Evolutionary conservation across 2,329 filamentous ascomycete species (phyloP), one percentile per base, ranked within the genome.

Genomic region (Sporothrix pallida): DNA sequence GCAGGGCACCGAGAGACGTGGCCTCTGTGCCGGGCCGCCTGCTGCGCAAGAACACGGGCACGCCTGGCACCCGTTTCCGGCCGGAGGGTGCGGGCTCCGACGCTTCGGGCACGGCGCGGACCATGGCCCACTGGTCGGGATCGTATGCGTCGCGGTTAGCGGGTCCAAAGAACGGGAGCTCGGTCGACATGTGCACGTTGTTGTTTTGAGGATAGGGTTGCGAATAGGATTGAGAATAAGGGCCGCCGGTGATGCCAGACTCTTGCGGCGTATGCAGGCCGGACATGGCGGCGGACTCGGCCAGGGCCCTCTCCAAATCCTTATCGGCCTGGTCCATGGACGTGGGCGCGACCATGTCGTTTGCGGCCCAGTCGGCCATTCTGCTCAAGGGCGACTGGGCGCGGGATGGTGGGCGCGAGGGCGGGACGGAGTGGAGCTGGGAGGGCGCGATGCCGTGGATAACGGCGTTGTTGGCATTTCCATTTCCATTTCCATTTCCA

Each of bases 391-490:
- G 88, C 48, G 89, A 90, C 77, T 84, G 84, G 76, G 86, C 86
- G 80, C 89, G 83, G 26, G 89, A 91, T 1, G 89, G 89, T n/a
- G 89, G 89, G 73, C 89, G 84, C 20, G 89, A 90, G 0, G 88
- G 87, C 5, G 87, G 86, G 42, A 82, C 83, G 9, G 81, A 80
- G 50, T 81, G 82, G 73, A 85, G 84, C 63, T 81, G 80, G 52
- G 83, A 82, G 1, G 84, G 82, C 7, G 84, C 82, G 12, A 83
- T 80, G 23, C 84, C 84, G 60, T 85, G 83, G 46, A 86, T 83
- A 50, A 85, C 78, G 31, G 31, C 7, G 31, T 37, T 37, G 50
- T 42, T 12, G 8, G 44, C 12, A 26, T 8, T 58, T 42, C 58
- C 26, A 23, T 78, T 79, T 26, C 23, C 23, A 26, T 8, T 58